Percentiles rank a stretch among this genome's conserved stretches.
phyloP scores from a whole-genome alignment of 2,329 filamentous ascomycete genomes.

The Arthrobotrys musiformis region DNA sequence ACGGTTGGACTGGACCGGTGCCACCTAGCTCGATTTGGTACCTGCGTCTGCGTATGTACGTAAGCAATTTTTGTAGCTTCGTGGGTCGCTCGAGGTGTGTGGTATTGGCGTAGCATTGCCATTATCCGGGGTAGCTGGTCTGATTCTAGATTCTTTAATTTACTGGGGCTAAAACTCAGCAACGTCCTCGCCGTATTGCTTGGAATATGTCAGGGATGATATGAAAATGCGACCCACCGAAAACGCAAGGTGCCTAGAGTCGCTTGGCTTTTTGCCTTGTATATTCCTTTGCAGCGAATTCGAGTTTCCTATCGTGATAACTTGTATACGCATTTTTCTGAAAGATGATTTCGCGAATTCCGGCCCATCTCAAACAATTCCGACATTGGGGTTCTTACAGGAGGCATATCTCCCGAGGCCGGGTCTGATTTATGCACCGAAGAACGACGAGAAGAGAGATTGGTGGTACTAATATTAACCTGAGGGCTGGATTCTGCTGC shows the following conservation, averaged over 20 bases:
- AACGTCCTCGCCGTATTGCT: not conserved
- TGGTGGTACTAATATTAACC: not conserved
- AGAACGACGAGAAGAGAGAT: not conserved
- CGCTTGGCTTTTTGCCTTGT: conserved; percentile 6
- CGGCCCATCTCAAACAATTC: not conserved
- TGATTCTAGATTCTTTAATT: not conserved
- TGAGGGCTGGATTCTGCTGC: not conserved
- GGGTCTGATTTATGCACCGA: not conserved
- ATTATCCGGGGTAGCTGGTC: not conserved
- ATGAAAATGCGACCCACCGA: not conserved
- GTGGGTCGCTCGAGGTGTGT: not conserved
- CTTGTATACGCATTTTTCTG: not conserved
- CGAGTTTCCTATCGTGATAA: not conserved
- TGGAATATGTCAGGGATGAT: conserved; percentile 6
- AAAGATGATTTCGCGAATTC: not conserved
- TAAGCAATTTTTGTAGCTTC: not conserved
- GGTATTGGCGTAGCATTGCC: not conserved
- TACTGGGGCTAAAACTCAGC: not conserved
- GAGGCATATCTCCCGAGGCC: not conserved
- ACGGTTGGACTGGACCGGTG: not conserved
- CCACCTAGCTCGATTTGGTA: not conserved
- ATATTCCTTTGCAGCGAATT: not conserved
- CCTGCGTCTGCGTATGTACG: not conserved
- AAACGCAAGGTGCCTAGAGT: conserved; percentile 6
- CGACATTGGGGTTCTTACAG: not conserved